Base-by-base conservation (phyloP, 2,329 filamentous ascomycete genomes). In the Ceratocystis lukuohia region DNA sequence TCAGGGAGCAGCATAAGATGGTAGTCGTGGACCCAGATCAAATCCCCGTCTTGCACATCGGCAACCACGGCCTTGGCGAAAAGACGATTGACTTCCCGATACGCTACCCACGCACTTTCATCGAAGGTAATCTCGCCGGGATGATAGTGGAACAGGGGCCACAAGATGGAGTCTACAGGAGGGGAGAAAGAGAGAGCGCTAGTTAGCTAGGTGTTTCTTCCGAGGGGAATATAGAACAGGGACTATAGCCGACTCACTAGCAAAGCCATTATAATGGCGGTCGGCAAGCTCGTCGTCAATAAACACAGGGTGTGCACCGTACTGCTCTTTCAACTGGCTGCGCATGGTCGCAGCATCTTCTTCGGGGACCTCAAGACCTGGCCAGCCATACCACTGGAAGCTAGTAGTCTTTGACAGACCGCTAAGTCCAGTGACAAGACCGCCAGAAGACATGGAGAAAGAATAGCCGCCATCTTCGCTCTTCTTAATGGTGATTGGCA, bases 301-400 rank as follows among this genome's bases (percentile, higher is more conserved):
- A 75, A 96, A 96, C 65, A 99, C 88, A 0, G 94, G 93, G 50
- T 96, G 85, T 6, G 93, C 92, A 71, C 88, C 87, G 76, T 96
- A 92, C 72, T 96, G 88, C 25, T 94, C 86, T 77, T 90, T 89
- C 73, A 97, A 79, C 70, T 88, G 85, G 73, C 88, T 81, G 73
- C 85, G 88, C 75, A 99, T 86, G 66, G 82, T 80, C 1, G 82
- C 80, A 56, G 89, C 83, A 76, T 97, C 93, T 66, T 85, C 83
- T 69, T 95, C 89, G 48, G 93, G 93, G 3, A 97, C 86, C 76
- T 97, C 91, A 62, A 96, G 78, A 46, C 94, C 94, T 0, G 94
- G 92, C 93, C 94, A 97, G 71, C 94, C 94, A 77, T 97, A 97
- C 94, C 94, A 99, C 76, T 94, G 89, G 77, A 97, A 97, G 71